Conservation (phyloP, 1,284 basidiomycete genomes). For the Neonothopanus nambi region DNA sequence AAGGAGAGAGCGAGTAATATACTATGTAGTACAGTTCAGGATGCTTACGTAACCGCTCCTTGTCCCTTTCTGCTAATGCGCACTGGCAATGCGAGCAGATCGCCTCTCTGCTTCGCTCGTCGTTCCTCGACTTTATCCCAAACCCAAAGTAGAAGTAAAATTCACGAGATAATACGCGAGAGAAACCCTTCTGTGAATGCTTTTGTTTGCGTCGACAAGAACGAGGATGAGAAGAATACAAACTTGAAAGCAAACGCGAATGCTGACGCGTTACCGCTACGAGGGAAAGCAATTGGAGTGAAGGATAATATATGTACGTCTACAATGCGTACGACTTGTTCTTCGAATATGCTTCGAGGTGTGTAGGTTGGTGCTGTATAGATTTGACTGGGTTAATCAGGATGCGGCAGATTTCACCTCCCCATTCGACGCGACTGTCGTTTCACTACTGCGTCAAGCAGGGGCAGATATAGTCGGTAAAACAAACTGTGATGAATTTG, state of each 20-base stretch:
- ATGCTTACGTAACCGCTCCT: no score
- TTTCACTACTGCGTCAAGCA: conserved; percentile 57
- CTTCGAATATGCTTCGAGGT: conserved; percentile 76
- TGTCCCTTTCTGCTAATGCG: no score
- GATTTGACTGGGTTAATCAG: not conserved
- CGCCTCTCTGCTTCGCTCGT: conserved; percentile 1
- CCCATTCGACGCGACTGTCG: conserved; percentile 89
- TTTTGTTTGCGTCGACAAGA: conserved; percentile 35
- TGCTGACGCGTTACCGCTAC: conserved; percentile 31
- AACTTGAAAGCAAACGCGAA: conserved; percentile 5
- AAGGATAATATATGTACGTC: conserved; percentile 87
- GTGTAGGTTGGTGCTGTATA: conserved; percentile 16
- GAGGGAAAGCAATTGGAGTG: conserved; percentile 58
- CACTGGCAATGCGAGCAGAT: no score
- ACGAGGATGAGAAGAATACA: conserved; percentile 13
- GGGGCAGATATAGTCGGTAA: conserved; percentile 85
- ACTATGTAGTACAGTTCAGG: no score
- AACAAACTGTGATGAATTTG: conserved; percentile 97
- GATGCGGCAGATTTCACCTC: conserved; percentile 63
- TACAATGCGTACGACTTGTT: conserved; percentile 74
- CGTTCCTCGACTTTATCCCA: not conserved
- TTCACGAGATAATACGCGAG: not conserved
- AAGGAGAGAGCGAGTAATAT: no score
- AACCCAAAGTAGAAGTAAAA: not conserved
- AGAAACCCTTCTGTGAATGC: conserved; percentile 58